These are phyloP conservation scores for Ascochyta clinopodiicola DNA, from an alignment of 2,329 filamentous ascomycete genomes.

Conservation along the genomic window DNA sequence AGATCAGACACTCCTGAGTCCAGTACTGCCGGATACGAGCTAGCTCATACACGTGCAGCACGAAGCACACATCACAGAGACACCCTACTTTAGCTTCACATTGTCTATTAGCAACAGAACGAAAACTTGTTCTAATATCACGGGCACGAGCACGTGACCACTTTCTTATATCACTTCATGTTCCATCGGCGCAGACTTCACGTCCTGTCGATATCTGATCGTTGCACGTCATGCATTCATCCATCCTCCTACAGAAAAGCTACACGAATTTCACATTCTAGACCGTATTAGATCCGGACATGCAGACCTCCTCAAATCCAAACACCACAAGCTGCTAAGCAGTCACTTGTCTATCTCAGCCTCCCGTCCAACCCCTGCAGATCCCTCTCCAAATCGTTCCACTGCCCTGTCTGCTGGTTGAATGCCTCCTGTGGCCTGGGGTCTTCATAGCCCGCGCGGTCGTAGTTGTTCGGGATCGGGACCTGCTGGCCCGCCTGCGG, in stretches of 20 bases:
- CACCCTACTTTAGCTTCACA: no score
- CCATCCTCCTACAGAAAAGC: neutral
- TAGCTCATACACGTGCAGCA: no score
- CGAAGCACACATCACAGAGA: no score
- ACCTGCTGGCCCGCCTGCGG: constrained; percentile 57
- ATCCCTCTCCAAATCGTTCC: constrained; percentile 52
- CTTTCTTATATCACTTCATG: no score
- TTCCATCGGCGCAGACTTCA: neutral
- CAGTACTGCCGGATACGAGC: no score
- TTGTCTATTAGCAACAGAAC: no score
- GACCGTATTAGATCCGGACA: neutral
- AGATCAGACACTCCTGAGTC: no score
- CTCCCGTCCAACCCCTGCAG: constrained; percentile 56
- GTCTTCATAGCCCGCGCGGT: constrained; percentile 65
- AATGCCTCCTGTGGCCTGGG: constrained; percentile 66
- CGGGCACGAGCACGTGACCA: no score
- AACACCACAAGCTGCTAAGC: neutral
- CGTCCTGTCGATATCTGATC: neutral
- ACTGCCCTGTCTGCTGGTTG: constrained; percentile 48
- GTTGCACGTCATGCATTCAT: neutral
- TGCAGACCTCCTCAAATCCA: neutral
- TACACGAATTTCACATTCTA: constrained; percentile 1
- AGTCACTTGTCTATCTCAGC: constrained; percentile 20
- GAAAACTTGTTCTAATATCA: no score
- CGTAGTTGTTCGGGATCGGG: constrained; percentile 68